These are phyloP conservation scores for Rhizophagus sp. DNA, from an alignment of 192 early-diverging fungal genomes.

Conservation along the genomic window DNA sequence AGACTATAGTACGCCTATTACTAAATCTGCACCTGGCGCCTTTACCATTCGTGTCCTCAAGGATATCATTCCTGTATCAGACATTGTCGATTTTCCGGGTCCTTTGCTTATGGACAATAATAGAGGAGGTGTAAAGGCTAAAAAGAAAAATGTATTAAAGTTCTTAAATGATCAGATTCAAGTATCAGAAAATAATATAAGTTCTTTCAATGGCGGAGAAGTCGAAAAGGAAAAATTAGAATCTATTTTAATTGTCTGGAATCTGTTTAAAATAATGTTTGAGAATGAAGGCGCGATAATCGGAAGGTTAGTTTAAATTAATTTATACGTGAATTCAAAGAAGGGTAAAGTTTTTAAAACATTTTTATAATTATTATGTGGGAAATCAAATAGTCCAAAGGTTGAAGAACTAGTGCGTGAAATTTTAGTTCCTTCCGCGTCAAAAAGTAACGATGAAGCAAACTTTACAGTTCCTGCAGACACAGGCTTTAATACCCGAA, in stretches of 20 bases:
- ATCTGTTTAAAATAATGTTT: conserved; percentile 59
- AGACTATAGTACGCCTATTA: conserved; percentile 36
- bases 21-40: conserved; percentile 53
- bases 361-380: neutral
- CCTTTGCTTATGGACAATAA: conserved; percentile 61
- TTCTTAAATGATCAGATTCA: conserved; percentile 43
- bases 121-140: conserved; percentile 41
- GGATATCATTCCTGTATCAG: conserved; percentile 39
- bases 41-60: conserved; percentile 53
- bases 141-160: conserved; percentile 48
- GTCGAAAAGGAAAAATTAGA: conserved; percentile 21
- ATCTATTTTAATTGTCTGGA: conserved; percentile 53
- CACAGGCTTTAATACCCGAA: conserved; percentile 12
- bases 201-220: conserved; percentile 11
- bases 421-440: conserved; percentile 37
- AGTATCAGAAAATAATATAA: conserved; percentile 15
- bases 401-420: conserved; percentile 50
- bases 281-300: conserved; percentile 65
- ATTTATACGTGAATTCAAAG: neutral
- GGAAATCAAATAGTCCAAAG: conserved; percentile 38
- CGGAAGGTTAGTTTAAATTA: conserved; percentile 46
- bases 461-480: conserved; percentile 42
- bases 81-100: conserved; percentile 45
- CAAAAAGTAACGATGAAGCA: conserved; percentile 23
- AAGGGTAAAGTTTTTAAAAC: neutral